Conservation (phyloP, 2,329 filamentous ascomycete species). For the Diaporthe australafricana region DNA sequence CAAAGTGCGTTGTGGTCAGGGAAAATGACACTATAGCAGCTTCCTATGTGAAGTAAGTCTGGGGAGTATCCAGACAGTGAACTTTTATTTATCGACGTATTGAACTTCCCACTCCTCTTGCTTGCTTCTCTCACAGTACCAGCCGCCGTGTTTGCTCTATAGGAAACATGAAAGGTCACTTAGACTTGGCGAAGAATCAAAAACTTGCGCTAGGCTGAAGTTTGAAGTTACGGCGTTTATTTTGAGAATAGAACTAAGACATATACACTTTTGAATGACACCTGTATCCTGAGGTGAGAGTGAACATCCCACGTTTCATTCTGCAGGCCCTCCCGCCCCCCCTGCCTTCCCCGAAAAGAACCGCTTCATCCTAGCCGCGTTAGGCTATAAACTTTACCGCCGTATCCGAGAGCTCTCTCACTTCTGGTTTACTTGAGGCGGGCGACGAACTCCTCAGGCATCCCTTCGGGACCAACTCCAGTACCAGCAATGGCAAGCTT, state of each 20-base stretch:
- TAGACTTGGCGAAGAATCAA: neutral
- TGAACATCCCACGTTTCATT: neutral
- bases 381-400: neutral
- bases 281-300: neutral
- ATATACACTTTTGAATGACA: neutral
- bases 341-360: neutral
- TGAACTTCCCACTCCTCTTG: too few relatives aligned
- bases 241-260: neutral
- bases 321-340: too few relatives aligned
- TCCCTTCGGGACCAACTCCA: neutral
- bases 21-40: too few relatives aligned
- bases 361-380: neutral
- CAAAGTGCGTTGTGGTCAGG: too few relatives aligned
- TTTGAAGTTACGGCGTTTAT: neutral
- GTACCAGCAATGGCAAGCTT: constrained; percentile 13
- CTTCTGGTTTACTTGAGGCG: neutral
- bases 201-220: neutral
- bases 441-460: neutral
- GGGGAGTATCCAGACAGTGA: too few relatives aligned
- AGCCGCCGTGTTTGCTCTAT: neutral
- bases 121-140: neutral
- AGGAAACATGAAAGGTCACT: neutral
- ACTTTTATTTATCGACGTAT: too few relatives aligned
- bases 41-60: too few relatives aligned
- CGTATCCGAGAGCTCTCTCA: too few relatives aligned